Percentiles rank a stretch among this genome's conserved stretches.
Conservation (phyloP, 306 rosid genomes). For the Quercus suber region DNA sequence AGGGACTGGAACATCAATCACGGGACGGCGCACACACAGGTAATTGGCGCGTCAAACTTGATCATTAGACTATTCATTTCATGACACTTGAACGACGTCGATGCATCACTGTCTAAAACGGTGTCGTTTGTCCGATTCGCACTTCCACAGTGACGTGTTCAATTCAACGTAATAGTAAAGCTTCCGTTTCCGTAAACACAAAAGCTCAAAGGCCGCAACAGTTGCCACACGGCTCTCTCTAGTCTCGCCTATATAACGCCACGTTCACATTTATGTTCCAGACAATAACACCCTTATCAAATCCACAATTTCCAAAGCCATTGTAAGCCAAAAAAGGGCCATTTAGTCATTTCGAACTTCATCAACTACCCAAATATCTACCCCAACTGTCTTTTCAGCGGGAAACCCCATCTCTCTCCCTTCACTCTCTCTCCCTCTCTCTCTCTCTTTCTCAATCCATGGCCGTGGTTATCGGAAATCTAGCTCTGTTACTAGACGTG, state of each 20-base stretch:
- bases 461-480: constrained; percentile 71
- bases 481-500: constrained; percentile 63
- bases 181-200: not conserved
- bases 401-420: constrained; percentile 20
- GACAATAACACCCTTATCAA: constrained; percentile 1
- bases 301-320: not conserved
- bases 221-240: constrained; percentile 37
- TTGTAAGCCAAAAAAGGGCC: not conserved
- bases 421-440: not conserved
- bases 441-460: constrained; percentile 22
- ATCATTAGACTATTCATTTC: too few species aligned
- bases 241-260: constrained; percentile 20
- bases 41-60: not conserved
- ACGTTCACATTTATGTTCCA: constrained; percentile 15
- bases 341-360: constrained; percentile 20
- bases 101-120: not conserved
- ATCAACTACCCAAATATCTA: constrained; percentile 37
- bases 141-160: constrained; percentile 12
- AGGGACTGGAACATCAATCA: too few species aligned
- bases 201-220: not conserved
- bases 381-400: constrained; percentile 29
- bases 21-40: too few species aligned
- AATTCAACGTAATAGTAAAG: not conserved
- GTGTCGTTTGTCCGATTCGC: constrained; percentile 7
- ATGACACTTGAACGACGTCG: not conserved